A percentile compares a stretch with the other conserved stretches of the same genome.
Conservation (phyloP, 169 alveolate genomes). For the Plasmodium sp. region DNA sequence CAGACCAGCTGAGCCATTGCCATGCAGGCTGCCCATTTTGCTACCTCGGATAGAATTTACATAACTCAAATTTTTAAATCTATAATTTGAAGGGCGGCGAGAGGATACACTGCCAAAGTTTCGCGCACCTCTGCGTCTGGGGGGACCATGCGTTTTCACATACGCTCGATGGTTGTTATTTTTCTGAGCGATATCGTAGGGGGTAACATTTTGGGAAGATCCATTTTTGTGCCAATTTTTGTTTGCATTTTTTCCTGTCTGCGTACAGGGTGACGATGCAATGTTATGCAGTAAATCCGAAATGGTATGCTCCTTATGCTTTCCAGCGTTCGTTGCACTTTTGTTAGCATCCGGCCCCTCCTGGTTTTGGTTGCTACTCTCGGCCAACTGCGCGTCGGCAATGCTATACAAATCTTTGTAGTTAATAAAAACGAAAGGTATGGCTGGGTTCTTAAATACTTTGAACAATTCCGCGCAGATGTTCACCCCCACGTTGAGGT, state of each 20-base stretch:
- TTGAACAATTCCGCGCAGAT: conserved; percentile 64
- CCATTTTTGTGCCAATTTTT: background rate
- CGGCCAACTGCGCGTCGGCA: conserved; percentile 44
- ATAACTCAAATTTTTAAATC: conserved; percentile 30
- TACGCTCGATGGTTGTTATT: background rate
- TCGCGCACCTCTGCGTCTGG: background rate
- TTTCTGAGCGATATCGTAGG: background rate
- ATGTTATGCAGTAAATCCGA: background rate
- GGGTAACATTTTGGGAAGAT: background rate
- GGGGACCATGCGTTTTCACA: background rate
- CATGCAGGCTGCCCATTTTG: background rate
- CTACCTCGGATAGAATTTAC: background rate
- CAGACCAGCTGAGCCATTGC: background rate
- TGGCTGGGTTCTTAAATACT: conserved; percentile 23
- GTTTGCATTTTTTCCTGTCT: background rate
- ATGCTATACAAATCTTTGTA: conserved; percentile 56
- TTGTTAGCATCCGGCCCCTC: background rate
- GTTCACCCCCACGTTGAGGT: conserved; percentile 33
- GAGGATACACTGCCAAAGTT: background rate
- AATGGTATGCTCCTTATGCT: background rate
- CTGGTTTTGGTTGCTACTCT: background rate
- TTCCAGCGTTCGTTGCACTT: background rate
- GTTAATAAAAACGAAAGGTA: conserved; percentile 66
- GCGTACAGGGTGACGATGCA: background rate
- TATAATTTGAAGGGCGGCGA: background rate